Evolutionary conservation across 768 basidiomycete species (phyloP).

Genomic region (Heimioporus sp.): DNA sequence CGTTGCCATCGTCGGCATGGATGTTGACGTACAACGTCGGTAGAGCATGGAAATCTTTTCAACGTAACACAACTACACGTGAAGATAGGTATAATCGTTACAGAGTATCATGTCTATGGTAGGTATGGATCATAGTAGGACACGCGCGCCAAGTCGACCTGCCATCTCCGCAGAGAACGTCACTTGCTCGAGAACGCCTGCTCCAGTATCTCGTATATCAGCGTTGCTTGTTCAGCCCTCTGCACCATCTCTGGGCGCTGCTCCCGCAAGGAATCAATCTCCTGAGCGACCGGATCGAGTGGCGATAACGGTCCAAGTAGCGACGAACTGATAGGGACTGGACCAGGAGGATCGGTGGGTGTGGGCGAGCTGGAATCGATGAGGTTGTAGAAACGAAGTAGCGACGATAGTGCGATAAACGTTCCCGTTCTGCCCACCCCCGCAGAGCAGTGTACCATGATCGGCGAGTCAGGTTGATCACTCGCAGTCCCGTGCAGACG

Average conservation of each 20-base stretch:
- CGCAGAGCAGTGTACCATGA: constrained; percentile 83
- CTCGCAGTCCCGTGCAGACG: constrained; percentile 29
- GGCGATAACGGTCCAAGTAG: constrained; percentile 59
- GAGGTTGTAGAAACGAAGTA: constrained; percentile 62
- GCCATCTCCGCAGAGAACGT: background rate
- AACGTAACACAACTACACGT: too few species aligned
- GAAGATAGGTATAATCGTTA: too few species aligned
- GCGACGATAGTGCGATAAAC: constrained; percentile 77
- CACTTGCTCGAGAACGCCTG: constrained; percentile 22
- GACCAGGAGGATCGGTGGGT: constrained; percentile 23
- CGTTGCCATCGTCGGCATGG: too few species aligned
- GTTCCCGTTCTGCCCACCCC: constrained; percentile 87
- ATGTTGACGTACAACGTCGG: too few species aligned
- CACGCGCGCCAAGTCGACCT: background rate
- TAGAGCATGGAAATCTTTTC: too few species aligned
- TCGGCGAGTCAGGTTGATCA: constrained; percentile 64
- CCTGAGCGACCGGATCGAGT: constrained; percentile 57
- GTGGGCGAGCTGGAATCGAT: constrained; percentile 30
- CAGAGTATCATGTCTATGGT: background rate
- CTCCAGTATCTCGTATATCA: constrained; percentile 62
- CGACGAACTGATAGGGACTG: constrained; percentile 38
- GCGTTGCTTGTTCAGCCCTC: constrained; percentile 56
- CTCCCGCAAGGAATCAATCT: constrained; percentile 77
- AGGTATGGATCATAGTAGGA: background rate
- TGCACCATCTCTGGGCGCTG: constrained; percentile 85